Conservation (phyloP, 75 land plant genomes). For the Cunninghamia lanceolata region DNA sequence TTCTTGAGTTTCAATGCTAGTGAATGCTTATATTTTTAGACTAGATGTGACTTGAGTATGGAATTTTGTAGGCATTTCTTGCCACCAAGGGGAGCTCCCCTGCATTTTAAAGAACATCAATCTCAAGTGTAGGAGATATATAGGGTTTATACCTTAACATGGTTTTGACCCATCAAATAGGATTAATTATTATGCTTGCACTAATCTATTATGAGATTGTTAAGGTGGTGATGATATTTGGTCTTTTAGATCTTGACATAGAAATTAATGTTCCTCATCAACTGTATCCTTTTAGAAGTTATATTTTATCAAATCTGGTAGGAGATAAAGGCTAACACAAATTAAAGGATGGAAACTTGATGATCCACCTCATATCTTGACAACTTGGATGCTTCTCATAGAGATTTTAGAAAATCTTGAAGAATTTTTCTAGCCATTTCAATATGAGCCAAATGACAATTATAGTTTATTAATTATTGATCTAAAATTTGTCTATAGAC, state of each 20-base stretch:
- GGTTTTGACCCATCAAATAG: conserved; percentile 66
- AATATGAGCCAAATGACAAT: conserved; percentile 19
- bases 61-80: conserved; percentile 51
- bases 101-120: conserved; percentile 31
- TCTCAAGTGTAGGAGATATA: conserved; percentile 31
- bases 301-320: background rate
- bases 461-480: conserved; percentile 54
- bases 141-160: conserved; percentile 63
- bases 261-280: conserved; percentile 58
- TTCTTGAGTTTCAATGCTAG: conserved; percentile 74
- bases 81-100: conserved; percentile 31
- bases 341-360: conserved; percentile 31
- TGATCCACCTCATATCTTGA: conserved; percentile 50
- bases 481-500: no score
- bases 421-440: conserved; percentile 71
- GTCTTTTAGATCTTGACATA: conserved; percentile 53
- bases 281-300: conserved; percentile 36
- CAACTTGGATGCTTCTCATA: conserved; percentile 44
- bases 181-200: conserved; percentile 63
- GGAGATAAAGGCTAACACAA: conserved; percentile 31
- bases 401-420: conserved; percentile 63
- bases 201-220: conserved; percentile 68
- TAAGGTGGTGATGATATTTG: conserved; percentile 52
- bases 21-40: conserved; percentile 56
- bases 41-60: conserved; percentile 59